Evolutionary conservation across 768 basidiomycete species (phyloP), one percentile per base, ranked within the genome.

Genomic region (Auriculariales sp.): DNA sequence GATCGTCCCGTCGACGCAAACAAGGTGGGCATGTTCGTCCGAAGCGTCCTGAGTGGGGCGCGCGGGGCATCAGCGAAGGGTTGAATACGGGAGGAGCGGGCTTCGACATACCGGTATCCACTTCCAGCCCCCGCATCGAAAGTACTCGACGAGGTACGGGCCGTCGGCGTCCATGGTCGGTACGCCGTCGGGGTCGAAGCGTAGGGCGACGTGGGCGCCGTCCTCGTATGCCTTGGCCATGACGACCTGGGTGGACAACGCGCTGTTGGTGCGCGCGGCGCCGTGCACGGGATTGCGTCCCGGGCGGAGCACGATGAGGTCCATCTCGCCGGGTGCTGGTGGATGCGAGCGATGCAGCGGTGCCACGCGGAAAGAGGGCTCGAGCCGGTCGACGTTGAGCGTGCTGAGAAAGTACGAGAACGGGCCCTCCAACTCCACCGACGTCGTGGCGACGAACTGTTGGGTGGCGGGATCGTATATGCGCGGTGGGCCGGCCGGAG

Each of bases 341-440:
- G 78, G 72, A 25, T 70, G 64, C 2, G 63, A 61, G 31, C 69
- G 69, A 5, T 71, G 63, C 46, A 78, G 71, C 14, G 93, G 89
- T 14, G 78, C 69, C 52, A 95, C 85, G 52, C 77, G 71, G 62
- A 97, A 94, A 11, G 68, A 61, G 3, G 85, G 77, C 63, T 98
- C 94, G 55, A 98, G 69, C 11, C 94, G 74, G 64, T 90, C 86
- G 35, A 85, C 85, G 53, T 90, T 86, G 48, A 83, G 71, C 0
- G 85, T 83, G 7, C 83, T 77, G 24, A 92, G 64, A 61, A 95
- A 86, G 65, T 97, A 98, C 25, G 73, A 70, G 58, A 93, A 95
- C 3, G 90, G 90, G 2, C 90, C 93, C 2, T 70, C 57, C 9
- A 90, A 53, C 31, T 71, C 67, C 11, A 77, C 59, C n/a, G 66